Evolutionary conservation across 2,329 filamentous ascomycete species (phyloP).

Genomic region (Coleophoma eucalyptorum): DNA sequence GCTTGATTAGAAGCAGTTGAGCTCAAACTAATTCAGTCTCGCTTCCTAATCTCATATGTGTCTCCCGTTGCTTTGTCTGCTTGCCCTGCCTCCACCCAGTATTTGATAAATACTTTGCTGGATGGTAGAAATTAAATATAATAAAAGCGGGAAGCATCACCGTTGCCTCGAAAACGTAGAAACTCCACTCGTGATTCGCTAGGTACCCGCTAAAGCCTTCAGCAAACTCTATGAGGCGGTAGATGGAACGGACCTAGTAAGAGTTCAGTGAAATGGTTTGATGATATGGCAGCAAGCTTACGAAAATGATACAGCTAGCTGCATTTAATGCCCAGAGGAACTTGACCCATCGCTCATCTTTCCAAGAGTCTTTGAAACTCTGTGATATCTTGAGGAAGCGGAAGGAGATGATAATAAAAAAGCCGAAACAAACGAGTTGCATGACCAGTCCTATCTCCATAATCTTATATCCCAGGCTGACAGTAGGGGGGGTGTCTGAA

Average conservation of each 20-base stretch:
- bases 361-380: conserved; percentile 15
- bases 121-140: conserved; percentile 45
- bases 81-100: conserved; percentile 3
- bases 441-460: conserved; percentile 37
- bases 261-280: neutral
- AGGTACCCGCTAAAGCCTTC: conserved; percentile 44
- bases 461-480: conserved; percentile 32
- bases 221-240: conserved; percentile 46
- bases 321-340: conserved; percentile 37
- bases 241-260: conserved; percentile 42
- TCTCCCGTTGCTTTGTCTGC: too few relatives aligned
- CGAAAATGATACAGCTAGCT: conserved; percentile 40
- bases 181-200: conserved; percentile 45
- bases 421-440: conserved; percentile 35
- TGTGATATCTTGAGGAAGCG: conserved; percentile 32
- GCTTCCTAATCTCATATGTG: too few relatives aligned
- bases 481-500: conserved; percentile 35
- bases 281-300: conserved; percentile 21
- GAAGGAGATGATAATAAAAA: conserved; percentile 37
- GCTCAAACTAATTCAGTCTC: too few relatives aligned
- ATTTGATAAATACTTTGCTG: conserved; percentile 31
- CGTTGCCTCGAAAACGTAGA: conserved; percentile 43
- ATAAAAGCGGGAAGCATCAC: conserved; percentile 31
- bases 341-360: conserved; percentile 32
- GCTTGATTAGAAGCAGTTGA: too few relatives aligned